Percentiles rank a stretch among this genome's conserved stretches.
Conservation (phyloP, 306 rosid species). For the Arachis stenosperma region DNA sequence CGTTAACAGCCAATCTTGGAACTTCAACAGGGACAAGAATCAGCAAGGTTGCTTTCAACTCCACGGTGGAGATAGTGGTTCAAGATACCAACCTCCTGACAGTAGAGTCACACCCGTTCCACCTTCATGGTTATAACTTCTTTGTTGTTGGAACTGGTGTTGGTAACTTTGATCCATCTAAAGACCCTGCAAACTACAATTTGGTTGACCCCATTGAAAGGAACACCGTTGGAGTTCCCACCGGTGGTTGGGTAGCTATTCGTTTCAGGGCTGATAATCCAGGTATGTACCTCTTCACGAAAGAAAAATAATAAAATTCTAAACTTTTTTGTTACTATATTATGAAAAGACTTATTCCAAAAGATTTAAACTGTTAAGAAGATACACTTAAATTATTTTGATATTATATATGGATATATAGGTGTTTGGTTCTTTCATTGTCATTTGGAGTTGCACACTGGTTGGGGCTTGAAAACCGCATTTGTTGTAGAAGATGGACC, state of each 20-base stretch:
- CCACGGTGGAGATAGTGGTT: slow-evolving; percentile 75
- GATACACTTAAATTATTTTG: no score
- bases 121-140: slow-evolving; percentile 61
- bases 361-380: no score
- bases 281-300: slow-evolving; percentile 44
- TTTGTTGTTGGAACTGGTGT: slow-evolving; percentile 80
- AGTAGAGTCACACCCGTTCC: slow-evolving; percentile 88
- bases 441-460: slow-evolving; percentile 87
- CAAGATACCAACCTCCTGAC: slow-evolving; percentile 86
- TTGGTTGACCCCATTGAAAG: slow-evolving; percentile 89
- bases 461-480: slow-evolving; percentile 92
- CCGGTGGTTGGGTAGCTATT: slow-evolving; percentile 91
- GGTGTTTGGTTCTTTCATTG: slow-evolving; percentile 97
- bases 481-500: slow-evolving; percentile 86
- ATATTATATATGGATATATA: background rate
- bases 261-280: slow-evolving; percentile 89
- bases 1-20: slow-evolving; percentile 61
- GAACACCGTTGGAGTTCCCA: slow-evolving; percentile 86
- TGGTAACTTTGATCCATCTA: slow-evolving; percentile 75
- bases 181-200: slow-evolving; percentile 73
- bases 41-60: slow-evolving; percentile 69
- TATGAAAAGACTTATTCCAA: no score
- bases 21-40: slow-evolving; percentile 68
- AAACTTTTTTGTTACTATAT: no score
- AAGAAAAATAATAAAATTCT: no score